Percentiles rank a stretch among this genome's conserved stretches.
These are phyloP conservation scores for Chaetoscypha palmicola DNA, from an alignment of 2,329 filamentous ascomycete species.

Conservation along the genomic window DNA sequence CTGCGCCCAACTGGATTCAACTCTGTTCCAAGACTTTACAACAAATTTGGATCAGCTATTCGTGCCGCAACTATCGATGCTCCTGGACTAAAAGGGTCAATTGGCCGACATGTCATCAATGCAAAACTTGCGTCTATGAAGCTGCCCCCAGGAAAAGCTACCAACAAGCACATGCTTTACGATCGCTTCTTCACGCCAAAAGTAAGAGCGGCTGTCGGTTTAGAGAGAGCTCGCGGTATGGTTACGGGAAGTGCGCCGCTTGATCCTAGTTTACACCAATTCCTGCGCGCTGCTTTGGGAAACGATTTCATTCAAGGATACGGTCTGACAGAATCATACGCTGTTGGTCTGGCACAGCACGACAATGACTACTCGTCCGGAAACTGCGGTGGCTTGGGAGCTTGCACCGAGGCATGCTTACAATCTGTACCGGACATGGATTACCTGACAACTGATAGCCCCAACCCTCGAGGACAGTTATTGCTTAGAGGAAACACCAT, in stretches of 20 bases:
- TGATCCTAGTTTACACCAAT: slow-evolving; percentile 80
- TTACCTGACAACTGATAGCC: slow-evolving; percentile 81
- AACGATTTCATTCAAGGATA: slow-evolving; percentile 81
- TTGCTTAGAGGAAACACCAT: slow-evolving; percentile 72
- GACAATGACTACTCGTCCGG: slow-evolving; percentile 65
- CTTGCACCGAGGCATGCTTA: slow-evolving; percentile 68
- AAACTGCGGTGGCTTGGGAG: slow-evolving; percentile 70
- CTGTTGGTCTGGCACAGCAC: slow-evolving; percentile 63
- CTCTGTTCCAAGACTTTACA: slow-evolving; percentile 87
- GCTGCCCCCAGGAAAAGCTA: slow-evolving; percentile 63
- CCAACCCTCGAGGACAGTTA: slow-evolving; percentile 83
- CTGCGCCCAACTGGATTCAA: slow-evolving; percentile 76
- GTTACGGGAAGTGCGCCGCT: slow-evolving; percentile 86
- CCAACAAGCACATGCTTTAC: slow-evolving; percentile 70
- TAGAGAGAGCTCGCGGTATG: slow-evolving; percentile 67
- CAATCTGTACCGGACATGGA: slow-evolving; percentile 90
- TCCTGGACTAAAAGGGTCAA: slow-evolving; percentile 68
- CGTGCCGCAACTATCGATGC: slow-evolving; percentile 72
- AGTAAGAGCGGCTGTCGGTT: slow-evolving; percentile 72
- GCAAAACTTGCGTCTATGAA: slow-evolving; percentile 76
- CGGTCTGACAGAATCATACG: slow-evolving; percentile 90
- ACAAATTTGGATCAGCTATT: slow-evolving; percentile 80
- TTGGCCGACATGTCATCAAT: slow-evolving; percentile 72
- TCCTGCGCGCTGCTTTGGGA: slow-evolving; percentile 76
- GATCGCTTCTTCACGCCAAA: slow-evolving; percentile 89